A percentile compares a stretch with the other conserved stretches of the same genome.
These are phyloP conservation scores for Apostasia shenzhenica DNA, from an alignment of 106 monocot genomes.

Conservation along the genomic window DNA sequence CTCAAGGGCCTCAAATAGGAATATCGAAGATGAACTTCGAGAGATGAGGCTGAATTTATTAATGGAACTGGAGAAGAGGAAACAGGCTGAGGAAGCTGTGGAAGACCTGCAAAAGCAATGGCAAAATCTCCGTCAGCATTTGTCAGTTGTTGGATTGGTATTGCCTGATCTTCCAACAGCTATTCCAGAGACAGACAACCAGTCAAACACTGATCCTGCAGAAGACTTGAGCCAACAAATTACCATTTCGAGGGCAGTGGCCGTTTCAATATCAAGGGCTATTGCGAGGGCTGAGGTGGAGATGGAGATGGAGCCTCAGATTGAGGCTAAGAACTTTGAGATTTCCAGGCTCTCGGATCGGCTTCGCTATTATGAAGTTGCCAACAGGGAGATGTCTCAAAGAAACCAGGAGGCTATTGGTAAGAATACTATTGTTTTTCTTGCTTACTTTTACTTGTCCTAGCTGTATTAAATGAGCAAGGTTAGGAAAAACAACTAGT, in stretches of 20 bases:
- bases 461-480: no score
- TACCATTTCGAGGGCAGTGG: constrained; percentile 34
- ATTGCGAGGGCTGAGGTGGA: constrained; percentile 50
- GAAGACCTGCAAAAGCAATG: constrained; percentile 37
- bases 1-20: constrained; percentile 16
- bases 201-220: constrained; percentile 22
- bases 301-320: constrained; percentile 34
- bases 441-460: background rate
- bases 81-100: constrained; percentile 68
- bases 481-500: no score
- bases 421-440: constrained; percentile 30
- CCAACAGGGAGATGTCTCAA: constrained; percentile 71
- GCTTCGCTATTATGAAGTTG: constrained; percentile 73
- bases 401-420: constrained; percentile 81
- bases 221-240: constrained; percentile 47
- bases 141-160: constrained; percentile 47
- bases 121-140: constrained; percentile 36
- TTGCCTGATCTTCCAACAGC: constrained; percentile 26
- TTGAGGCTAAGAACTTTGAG: constrained; percentile 64
- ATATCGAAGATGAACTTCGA: constrained; percentile 49
- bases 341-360: constrained; percentile 53
- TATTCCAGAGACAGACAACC: constrained; percentile 7
- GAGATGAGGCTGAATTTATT: constrained; percentile 60
- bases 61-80: constrained; percentile 69
- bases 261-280: constrained; percentile 36